Evolutionary conservation across 768 basidiomycete genomes (phyloP).

Genomic region (Coprinopsis sp.): DNA sequence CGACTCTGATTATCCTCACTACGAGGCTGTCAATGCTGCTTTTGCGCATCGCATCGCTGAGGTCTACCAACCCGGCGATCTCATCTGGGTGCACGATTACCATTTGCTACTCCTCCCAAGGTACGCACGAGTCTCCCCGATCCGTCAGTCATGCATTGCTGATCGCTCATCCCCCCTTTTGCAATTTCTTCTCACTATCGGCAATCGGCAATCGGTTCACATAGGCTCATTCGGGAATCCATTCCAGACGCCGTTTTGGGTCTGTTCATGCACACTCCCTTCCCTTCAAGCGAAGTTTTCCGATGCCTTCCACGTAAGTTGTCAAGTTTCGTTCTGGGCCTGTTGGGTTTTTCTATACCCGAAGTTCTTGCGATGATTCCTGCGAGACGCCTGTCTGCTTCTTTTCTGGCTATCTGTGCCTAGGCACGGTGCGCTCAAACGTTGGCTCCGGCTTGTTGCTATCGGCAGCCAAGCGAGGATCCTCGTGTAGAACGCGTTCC

Average conservation of each 20-base stretch:
- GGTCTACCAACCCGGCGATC: constrained; percentile 82
- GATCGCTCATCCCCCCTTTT: not conserved
- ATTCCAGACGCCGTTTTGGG: constrained; percentile 72
- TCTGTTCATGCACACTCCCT: constrained; percentile 96
- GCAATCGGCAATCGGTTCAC: too few relatives aligned
- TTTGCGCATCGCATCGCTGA: constrained; percentile 74
- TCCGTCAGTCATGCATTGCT: not conserved
- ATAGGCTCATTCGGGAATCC: constrained; percentile 67
- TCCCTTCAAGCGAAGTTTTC: constrained; percentile 96
- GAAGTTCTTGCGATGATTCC: constrained; percentile 5
- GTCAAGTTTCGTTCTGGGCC: constrained; percentile 4
- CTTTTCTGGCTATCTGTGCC: too few relatives aligned
- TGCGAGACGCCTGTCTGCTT: too few relatives aligned
- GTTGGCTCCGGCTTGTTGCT: too few relatives aligned
- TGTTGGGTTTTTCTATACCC: not conserved
- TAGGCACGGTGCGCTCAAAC: too few relatives aligned
- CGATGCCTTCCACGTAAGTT: constrained; percentile 81
- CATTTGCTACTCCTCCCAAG: constrained; percentile 87
- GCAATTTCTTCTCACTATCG: too few relatives aligned
- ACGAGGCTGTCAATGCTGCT: constrained; percentile 76
- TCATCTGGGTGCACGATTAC: constrained; percentile 95
- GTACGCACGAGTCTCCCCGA: constrained; percentile 18
- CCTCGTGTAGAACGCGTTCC: too few relatives aligned
- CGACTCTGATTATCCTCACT: constrained; percentile 76
- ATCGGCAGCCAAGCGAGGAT: too few relatives aligned